phyloP scores from a whole-genome alignment of 805 yeast genomes.

The Candida ascalaphidarum region DNA sequence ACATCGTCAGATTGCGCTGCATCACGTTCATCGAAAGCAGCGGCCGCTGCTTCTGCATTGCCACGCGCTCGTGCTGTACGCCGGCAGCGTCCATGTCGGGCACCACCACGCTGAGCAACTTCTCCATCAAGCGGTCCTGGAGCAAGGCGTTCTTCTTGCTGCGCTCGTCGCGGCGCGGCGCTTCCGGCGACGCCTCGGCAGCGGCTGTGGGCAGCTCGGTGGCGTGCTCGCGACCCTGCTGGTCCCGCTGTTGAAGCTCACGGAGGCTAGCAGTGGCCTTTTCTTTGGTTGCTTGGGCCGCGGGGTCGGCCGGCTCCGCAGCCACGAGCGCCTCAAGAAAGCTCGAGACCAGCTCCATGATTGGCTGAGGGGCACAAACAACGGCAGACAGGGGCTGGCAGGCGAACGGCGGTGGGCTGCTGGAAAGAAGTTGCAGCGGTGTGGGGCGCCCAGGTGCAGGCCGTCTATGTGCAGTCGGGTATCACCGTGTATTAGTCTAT shows the following conservation, averaged over 20 bases:
- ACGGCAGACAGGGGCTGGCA: too few relatives aligned
- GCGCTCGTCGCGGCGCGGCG: constrained; percentile 1
- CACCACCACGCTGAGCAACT: constrained; percentile 60
- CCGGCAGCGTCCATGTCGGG: constrained; percentile 48
- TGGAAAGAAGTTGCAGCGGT: too few relatives aligned
- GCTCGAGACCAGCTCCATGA: constrained; percentile 31
- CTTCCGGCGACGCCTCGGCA: constrained; percentile 1
- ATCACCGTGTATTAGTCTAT: too few relatives aligned
- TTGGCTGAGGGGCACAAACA: too few relatives aligned
- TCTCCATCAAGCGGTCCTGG: constrained; percentile 67
- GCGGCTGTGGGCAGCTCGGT: constrained; percentile 1
- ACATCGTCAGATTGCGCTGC: constrained; percentile 56
- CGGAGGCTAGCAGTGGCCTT: too few relatives aligned
- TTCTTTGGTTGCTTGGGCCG: neutral
- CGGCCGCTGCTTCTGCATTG: constrained; percentile 56
- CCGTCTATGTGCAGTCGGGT: too few relatives aligned
- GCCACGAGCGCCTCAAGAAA: constrained; percentile 27
- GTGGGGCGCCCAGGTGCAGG: too few relatives aligned
- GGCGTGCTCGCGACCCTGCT: too few relatives aligned
- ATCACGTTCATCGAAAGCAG: constrained; percentile 59
- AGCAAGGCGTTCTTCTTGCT: constrained; percentile 16
- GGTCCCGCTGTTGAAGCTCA: neutral
- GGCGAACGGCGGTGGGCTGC: too few relatives aligned
- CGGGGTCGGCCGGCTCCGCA: constrained; percentile 10
- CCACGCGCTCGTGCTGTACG: constrained; percentile 43